These are phyloP conservation scores for Jatropha multifida DNA, from an alignment of 441 rosid genomes.

Conservation along the genomic window DNA sequence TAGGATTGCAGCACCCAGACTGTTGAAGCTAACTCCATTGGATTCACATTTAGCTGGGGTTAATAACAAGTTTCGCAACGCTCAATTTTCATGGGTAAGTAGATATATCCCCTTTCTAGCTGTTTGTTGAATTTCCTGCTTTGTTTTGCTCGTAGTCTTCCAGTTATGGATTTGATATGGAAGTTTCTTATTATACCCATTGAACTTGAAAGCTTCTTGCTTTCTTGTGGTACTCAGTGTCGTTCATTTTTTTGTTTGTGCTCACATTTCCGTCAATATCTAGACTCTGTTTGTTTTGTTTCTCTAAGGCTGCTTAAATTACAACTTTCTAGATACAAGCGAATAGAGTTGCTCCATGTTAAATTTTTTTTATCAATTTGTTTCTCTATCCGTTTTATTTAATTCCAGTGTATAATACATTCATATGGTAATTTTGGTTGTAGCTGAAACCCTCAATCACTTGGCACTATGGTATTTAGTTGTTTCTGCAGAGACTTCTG, in stretches of 20 bases:
- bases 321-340: not conserved
- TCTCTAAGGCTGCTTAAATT: constrained; percentile 7
- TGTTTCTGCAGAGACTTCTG: not conserved
- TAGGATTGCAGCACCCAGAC: constrained; percentile 87
- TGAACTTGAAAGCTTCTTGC: constrained; percentile 1
- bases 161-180: constrained; percentile 1
- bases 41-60: constrained; percentile 88
- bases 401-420: not conserved
- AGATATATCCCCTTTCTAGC: constrained; percentile 6
- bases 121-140: not conserved
- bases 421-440: not conserved
- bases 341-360: not conserved
- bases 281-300: not conserved
- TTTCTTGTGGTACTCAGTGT: not conserved
- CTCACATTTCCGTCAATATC: not conserved
- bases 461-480: not conserved
- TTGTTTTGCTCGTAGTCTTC: constrained; percentile 1
- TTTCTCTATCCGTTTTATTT: not conserved
- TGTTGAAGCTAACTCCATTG: constrained; percentile 79
- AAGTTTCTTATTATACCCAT: not conserved
- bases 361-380: not conserved
- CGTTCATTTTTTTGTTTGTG: not conserved
- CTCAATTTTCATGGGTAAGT: constrained; percentile 96
- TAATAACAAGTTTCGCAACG: constrained; percentile 74
- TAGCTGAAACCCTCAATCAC: not conserved